These are phyloP conservation scores for Candida gigantensis DNA, from an alignment of 1,139 yeast genomes.

Conservation along the genomic window DNA sequence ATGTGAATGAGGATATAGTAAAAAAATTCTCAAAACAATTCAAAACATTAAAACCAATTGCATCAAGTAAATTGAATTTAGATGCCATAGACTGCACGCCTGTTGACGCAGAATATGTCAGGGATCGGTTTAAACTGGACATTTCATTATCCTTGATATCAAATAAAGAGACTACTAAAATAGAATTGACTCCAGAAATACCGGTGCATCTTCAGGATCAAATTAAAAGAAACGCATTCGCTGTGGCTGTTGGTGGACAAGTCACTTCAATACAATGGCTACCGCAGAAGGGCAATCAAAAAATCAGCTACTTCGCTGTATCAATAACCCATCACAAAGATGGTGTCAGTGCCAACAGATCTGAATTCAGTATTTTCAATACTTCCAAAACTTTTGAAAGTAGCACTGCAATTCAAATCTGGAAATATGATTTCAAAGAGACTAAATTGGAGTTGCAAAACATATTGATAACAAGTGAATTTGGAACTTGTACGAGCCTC, in stretches of 20 bases:
- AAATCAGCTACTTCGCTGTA: conserved; percentile 49
- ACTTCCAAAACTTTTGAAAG: conserved; percentile 18
- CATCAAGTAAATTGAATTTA: conserved; percentile 9
- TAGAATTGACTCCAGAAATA: conserved; percentile 5
- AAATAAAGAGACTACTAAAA: background rate
- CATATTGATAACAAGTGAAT: conserved; percentile 37
- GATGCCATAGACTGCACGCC: conserved; percentile 6
- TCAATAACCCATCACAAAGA: conserved; percentile 38
- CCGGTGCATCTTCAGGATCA: conserved; percentile 14
- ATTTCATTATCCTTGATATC: background rate
- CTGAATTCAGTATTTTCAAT: conserved; percentile 35
- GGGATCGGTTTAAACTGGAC: conserved; percentile 7
- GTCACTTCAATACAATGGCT: conserved; percentile 60
- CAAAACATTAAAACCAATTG: conserved; percentile 6
- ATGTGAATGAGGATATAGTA: conserved; percentile 25
- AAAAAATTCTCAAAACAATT: conserved; percentile 5
- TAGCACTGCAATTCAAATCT: conserved; percentile 47
- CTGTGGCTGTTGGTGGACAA: conserved; percentile 56
- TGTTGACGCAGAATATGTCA: conserved; percentile 9
- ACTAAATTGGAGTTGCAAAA: conserved; percentile 27
- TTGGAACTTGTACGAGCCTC: conserved; percentile 57
- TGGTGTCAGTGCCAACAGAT: conserved; percentile 26
- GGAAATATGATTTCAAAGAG: conserved; percentile 37
- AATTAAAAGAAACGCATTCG: conserved; percentile 39
- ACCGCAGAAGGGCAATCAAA: conserved; percentile 13